Base-by-base conservation (phyloP, 2,329 filamentous ascomycete species). In the Aspergillus luchuensis region DNA sequence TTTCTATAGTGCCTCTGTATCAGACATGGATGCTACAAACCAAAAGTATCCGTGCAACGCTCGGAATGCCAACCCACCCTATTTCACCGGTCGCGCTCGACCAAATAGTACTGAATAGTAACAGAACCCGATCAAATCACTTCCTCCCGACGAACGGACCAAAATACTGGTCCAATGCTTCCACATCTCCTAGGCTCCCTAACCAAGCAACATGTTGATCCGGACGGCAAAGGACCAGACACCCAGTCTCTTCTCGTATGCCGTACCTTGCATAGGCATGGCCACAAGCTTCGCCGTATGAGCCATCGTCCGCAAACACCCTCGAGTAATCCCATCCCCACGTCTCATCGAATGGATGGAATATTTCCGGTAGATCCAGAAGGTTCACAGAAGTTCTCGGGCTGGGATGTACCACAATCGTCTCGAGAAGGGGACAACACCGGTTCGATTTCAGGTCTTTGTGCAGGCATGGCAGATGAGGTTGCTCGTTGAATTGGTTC, bases 151-250 rank as follows among this genome's bases (percentile, higher is more conserved):
- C 11, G 11, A 45, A 21, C 23, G 13, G 41, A 45, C 19, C 41
- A 41, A 67, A 65, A 13, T 62, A 67, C 21, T 38, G 51, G 13
- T 62, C 61, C 23, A 67, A 48, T 28, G 25, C 53, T 11, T 45
- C 41, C 5, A 47, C 19, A 4, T 65, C 58, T 8, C 63, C 64
- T 3, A 68, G 2, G 4, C 19, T 25, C 21, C 63, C 66, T 4
- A 66, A 38, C 61, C 60, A 67, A 4, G 59, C 66, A 3, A 67
- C 61, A 51, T 66, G 65, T 21, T 69, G 67, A 53, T 70, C 68
- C n/a, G 67, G 68, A 5, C 68, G 66, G 25, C 61, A 62, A 4
- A 69, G 56, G 1, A 67, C 48, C 3, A 67, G 7, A 57, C 63
- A 63, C 2, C 67, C 66, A 5, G 15, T 41, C 6, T 47, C 11